Percentiles rank a stretch among this genome's conserved stretches.
phyloP scores from a whole-genome alignment of 164 flowering plant genomes.

The Brasenia schreberi region DNA sequence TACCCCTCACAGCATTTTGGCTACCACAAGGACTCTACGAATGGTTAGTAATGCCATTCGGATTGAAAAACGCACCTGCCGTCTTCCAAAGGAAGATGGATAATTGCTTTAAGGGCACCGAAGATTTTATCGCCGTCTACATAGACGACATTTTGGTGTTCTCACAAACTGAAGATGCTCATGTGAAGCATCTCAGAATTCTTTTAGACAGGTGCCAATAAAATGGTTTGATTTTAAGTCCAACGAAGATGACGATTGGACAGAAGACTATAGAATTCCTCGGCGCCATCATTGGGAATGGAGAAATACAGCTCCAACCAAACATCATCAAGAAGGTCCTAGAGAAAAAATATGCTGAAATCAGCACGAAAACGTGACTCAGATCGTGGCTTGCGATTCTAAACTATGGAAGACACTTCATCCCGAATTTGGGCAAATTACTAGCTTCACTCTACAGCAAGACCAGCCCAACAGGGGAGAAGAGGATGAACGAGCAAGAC shows the following conservation, averaged over 20 bases:
- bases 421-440: slow-evolving; percentile 1
- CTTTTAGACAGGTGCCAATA: slow-evolving; percentile 2
- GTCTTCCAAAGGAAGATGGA: too few species aligned
- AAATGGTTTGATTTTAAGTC: slow-evolving; percentile 6
- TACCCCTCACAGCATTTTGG: slow-evolving; percentile 7
- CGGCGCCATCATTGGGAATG: slow-evolving; percentile 1
- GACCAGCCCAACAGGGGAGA: slow-evolving; percentile 1
- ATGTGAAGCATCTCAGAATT: slow-evolving; percentile 1
- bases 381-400: slow-evolving; percentile 4
- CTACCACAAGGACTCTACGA: background rate
- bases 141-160: slow-evolving; percentile 5
- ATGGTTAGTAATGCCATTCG: too few species aligned
- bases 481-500: background rate
- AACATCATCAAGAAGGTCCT: slow-evolving; percentile 2
- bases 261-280: background rate
- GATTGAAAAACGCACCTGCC: too few species aligned
- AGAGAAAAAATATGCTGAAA: background rate
- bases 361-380: background rate
- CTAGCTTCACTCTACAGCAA: slow-evolving; percentile 3
- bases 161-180: background rate
- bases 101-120: too few species aligned
- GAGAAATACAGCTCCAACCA: slow-evolving; percentile 2
- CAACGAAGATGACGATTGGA: slow-evolving; percentile 6
- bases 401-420: slow-evolving; percentile 1
- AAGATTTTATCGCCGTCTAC: too few species aligned